Evolutionary conservation across 176 grass and related monocot species (phyloP), one percentile per base, ranked within the genome.

Genomic region (Bolboschoenus planiculmis): DNA sequence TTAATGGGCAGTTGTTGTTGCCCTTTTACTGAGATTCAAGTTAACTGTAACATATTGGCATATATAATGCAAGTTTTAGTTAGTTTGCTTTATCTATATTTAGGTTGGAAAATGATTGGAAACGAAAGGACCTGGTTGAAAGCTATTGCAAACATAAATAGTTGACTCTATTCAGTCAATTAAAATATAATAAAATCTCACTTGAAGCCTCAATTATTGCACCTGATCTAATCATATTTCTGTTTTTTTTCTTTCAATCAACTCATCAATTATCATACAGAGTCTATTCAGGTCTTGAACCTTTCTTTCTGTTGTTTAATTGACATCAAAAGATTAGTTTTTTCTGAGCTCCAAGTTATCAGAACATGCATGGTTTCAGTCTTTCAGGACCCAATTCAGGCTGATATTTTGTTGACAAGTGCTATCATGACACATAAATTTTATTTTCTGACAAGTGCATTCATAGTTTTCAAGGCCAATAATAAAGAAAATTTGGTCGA

Each of bases 191-290:
- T 68, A 74, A 35, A 18, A 4, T 47, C 68, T 29, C 15, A 73
- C n/a, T 73, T 44, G 40, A 40, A 21, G 46, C 23, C 70, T 74
- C 42, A 74, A 73, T 74, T 74, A 74, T 61, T 74, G 42, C 13
- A 26, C 11, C 29, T 48, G 70, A 46, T 24, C 29, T 14, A 7
- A 24, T 47, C 42, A 48, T 23, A 21, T 74, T 27, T 65, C 31
- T 65, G 30, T 67, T 66, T 14, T 23, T 74, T 48, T 29, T 46
- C 48, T 21, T 73, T 24, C 31, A 36, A 66, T 47, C 43, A 47
- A 46, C 11, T 47, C 34, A 9, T 40, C 36, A 42, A 23, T 21
- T 40, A 70, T 40, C 5, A 1, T 34, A 35, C 3, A 66, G 16
- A 8, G 14, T 36, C 8, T 36, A 35, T 66, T 60, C 62, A 66